A percentile compares a stretch with the other conserved stretches of the same genome.
Conservation (phyloP, 176 grass and related monocot genomes). For the Cenchrus americanus region DNA sequence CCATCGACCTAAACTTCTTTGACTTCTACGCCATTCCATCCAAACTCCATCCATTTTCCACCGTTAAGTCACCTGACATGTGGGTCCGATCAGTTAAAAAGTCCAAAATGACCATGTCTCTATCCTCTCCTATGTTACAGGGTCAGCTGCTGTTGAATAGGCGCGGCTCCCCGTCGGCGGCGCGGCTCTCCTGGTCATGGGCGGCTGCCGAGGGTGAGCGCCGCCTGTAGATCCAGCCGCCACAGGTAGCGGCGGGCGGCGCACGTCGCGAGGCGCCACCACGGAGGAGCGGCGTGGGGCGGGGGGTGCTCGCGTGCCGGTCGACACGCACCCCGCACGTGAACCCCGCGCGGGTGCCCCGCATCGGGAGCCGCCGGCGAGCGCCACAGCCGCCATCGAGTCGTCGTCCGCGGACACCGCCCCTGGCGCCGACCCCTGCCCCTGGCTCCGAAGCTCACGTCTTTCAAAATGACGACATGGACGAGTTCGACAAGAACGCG, state of each 20-base stretch:
- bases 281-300: constrained; percentile 38
- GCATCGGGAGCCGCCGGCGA: constrained; percentile 55
- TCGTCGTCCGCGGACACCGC: constrained; percentile 34
- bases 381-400: constrained; percentile 14
- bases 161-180: too few relatives aligned
- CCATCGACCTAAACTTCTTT: too few relatives aligned
- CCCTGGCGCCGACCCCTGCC: background rate
- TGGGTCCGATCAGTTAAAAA: too few relatives aligned
- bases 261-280: constrained; percentile 84
- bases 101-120: too few relatives aligned
- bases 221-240: constrained; percentile 75
- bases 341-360: constrained; percentile 66
- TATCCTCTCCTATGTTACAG: too few relatives aligned
- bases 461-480: too few relatives aligned
- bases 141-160: too few relatives aligned
- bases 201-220: constrained; percentile 63
- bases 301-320: background rate
- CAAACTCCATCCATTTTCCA: too few relatives aligned
- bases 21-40: too few relatives aligned
- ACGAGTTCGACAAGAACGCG: too few relatives aligned
- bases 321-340: constrained; percentile 70
- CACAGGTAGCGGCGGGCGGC: constrained; percentile 62
- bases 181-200: background rate
- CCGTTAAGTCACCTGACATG: too few relatives aligned
- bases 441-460: too few relatives aligned